phyloP scores from a whole-genome alignment of 441 rosid species.

The Brassica hybrid region DNA sequence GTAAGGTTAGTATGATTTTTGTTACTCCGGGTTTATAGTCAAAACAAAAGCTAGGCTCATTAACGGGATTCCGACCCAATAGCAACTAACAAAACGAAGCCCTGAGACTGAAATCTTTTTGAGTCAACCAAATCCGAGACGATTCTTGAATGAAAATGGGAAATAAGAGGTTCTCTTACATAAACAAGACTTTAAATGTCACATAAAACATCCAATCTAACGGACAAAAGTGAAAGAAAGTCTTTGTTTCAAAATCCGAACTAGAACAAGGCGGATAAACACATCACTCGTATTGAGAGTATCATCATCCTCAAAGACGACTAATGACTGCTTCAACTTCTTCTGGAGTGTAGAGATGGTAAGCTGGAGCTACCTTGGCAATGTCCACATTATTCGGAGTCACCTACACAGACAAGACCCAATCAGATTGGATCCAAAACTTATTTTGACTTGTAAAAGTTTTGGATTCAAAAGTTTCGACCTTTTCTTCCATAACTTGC shows the following conservation, averaged over 20 bases:
- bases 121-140: too few relatives aligned
- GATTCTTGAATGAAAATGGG: constrained; percentile 8
- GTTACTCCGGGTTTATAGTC: too few relatives aligned
- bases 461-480: constrained; percentile 25
- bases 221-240: constrained; percentile 3
- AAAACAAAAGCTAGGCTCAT: too few relatives aligned
- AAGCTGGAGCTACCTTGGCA: constrained; percentile 84
- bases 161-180: constrained; percentile 29
- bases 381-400: constrained; percentile 97
- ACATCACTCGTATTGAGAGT: constrained; percentile 18
- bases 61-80: too few relatives aligned
- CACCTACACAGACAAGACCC: constrained; percentile 56
- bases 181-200: constrained; percentile 21
- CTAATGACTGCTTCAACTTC: constrained; percentile 92
- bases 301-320: constrained; percentile 60
- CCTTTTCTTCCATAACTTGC: constrained; percentile 99
- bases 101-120: too few relatives aligned
- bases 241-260: constrained; percentile 31
- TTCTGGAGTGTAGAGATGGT: constrained; percentile 90
- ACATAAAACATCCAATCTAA: constrained; percentile 30
- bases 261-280: constrained; percentile 29
- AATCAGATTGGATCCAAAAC: not conserved
- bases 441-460: not conserved
- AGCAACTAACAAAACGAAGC: too few relatives aligned
- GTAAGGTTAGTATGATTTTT: too few relatives aligned